These are phyloP conservation scores for Suhomyces emberorum DNA, from an alignment of 805 yeast genomes.

Conservation along the genomic window DNA sequence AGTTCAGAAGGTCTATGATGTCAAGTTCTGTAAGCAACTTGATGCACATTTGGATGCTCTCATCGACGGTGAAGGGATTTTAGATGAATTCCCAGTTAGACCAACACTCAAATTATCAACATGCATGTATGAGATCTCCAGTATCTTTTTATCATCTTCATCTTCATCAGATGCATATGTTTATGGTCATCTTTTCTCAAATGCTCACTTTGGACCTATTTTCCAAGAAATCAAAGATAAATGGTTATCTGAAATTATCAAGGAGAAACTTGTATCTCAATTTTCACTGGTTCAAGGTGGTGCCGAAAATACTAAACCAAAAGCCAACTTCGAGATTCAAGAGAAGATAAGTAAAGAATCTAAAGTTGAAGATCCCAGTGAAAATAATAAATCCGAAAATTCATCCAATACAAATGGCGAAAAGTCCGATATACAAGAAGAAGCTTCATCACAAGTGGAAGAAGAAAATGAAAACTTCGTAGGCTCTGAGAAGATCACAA, in stretches of 20 bases:
- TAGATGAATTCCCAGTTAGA: constrained; percentile 6
- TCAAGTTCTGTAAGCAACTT: not conserved
- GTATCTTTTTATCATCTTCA: not conserved
- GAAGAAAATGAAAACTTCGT: not conserved
- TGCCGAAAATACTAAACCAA: not conserved
- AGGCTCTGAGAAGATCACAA: not conserved
- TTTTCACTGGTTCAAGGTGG: not conserved
- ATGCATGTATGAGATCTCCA: constrained; percentile 11
- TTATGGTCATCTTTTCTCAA: constrained; percentile 21
- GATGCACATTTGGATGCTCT: not conserved
- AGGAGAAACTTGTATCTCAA: not conserved
- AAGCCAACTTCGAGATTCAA: constrained; percentile 1
- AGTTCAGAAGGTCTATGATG: not conserved
- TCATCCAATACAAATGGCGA: not conserved
- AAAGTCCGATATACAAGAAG: too few relatives aligned
- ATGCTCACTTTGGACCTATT: constrained; percentile 10
- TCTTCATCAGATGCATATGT: constrained; percentile 5
- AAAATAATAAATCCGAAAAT: constrained; percentile 1
- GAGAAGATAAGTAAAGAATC: not conserved
- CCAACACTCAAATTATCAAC: constrained; percentile 19
- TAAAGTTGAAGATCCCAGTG: not conserved
- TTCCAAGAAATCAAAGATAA: constrained; percentile 28
- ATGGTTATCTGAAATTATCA: constrained; percentile 21
- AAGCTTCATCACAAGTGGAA: too few relatives aligned
- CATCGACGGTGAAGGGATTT: not conserved